A percentile compares a stretch with the other conserved stretches of the same genome.
Conservation (phyloP, 768 basidiomycete species). For the Gymnopilus junonius region DNA sequence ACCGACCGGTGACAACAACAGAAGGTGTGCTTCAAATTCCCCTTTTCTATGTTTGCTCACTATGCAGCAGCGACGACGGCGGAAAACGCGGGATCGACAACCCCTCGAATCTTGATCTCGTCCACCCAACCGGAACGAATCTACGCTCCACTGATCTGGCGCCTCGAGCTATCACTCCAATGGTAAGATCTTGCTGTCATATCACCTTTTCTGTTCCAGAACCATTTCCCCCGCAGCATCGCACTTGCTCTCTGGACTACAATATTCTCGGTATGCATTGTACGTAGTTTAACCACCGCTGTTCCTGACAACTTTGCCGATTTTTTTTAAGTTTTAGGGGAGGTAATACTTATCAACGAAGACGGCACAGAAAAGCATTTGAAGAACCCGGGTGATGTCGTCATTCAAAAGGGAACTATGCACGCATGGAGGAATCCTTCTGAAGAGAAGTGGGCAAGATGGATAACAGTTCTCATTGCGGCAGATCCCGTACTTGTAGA, state of each 20-base stretch:
- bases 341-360: slow-evolving; percentile 58
- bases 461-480: slow-evolving; percentile 56
- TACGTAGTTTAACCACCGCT: not conserved
- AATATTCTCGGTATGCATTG: slow-evolving; percentile 55
- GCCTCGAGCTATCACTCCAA: slow-evolving; percentile 51
- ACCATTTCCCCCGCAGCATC: slow-evolving; percentile 33
- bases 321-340: slow-evolving; percentile 49
- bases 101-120: slow-evolving; percentile 44
- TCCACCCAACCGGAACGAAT: slow-evolving; percentile 49
- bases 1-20: slow-evolving; percentile 62
- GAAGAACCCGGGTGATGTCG: slow-evolving; percentile 58
- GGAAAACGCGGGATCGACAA: slow-evolving; percentile 44
- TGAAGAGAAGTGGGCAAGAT: slow-evolving; percentile 47
- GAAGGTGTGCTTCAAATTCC: slow-evolving; percentile 30
- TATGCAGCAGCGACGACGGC: slow-evolving; percentile 51
- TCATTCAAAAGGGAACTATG: slow-evolving; percentile 61
- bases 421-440: slow-evolving; percentile 69
- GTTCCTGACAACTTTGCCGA: not conserved
- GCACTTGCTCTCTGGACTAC: slow-evolving; percentile 63
- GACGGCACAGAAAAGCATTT: slow-evolving; percentile 58
- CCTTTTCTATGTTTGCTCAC: not conserved
- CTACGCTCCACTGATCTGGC: slow-evolving; percentile 58
- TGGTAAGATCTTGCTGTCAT: slow-evolving; percentile 39
- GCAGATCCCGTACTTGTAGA: slow-evolving; percentile 56
- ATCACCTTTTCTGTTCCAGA: not conserved